A percentile compares a stretch with the other conserved stretches of the same genome.
These are phyloP conservation scores for Aquanectria penicillioides DNA, from an alignment of 2,329 filamentous ascomycete genomes.

Conservation along the genomic window DNA sequence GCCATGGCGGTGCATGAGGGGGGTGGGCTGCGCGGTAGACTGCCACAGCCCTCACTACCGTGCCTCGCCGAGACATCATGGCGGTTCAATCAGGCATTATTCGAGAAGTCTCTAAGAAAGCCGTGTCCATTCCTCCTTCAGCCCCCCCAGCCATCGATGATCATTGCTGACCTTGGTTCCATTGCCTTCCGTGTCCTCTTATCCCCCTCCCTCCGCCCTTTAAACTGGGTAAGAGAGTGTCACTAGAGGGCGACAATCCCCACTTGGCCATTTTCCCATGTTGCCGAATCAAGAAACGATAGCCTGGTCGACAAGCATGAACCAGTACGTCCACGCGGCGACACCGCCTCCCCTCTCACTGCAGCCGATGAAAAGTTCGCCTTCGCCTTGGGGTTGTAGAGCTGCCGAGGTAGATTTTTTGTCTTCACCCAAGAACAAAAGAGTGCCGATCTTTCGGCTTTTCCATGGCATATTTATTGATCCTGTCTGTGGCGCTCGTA, in stretches of 20 bases:
- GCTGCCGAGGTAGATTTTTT: constrained; percentile 3
- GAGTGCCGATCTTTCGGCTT: too few species aligned
- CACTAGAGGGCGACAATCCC: too few species aligned
- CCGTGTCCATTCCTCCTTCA: neutral
- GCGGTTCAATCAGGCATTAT: constrained; percentile 24
- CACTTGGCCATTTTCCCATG: too few species aligned
- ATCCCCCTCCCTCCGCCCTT: too few species aligned
- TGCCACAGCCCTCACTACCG: too few species aligned
- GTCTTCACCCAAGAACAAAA: too few species aligned
- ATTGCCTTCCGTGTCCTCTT: neutral
- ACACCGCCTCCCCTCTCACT: neutral
- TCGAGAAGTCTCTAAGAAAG: constrained; percentile 21
- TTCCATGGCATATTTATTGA: neutral
- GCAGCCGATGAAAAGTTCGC: neutral
- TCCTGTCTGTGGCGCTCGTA: neutral
- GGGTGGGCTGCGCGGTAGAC: too few species aligned
- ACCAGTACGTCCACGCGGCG: constrained; percentile 3
- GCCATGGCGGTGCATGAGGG: too few species aligned
- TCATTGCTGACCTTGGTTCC: neutral
- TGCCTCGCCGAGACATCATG: too few species aligned
- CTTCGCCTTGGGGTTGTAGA: neutral
- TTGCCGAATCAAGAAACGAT: too few species aligned
- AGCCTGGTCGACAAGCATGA: constrained; percentile 1
- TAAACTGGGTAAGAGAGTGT: too few species aligned
- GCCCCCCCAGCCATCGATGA: neutral